Base-by-base conservation (phyloP, 176 grass and related monocot genomes). In the Otatea glauca region DNA sequence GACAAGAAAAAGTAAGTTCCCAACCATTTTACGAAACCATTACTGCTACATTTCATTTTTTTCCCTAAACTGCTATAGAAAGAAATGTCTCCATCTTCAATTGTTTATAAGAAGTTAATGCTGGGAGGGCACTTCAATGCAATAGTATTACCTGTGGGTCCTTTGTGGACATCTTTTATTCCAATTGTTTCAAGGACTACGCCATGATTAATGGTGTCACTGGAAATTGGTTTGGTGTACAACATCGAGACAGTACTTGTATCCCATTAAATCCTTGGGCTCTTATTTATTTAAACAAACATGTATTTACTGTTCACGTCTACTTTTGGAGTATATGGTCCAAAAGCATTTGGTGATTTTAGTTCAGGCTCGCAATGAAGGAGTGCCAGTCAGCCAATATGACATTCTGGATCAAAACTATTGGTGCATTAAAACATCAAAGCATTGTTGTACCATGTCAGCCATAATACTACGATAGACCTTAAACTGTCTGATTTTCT, bases 1-100 rank as follows among this genome's bases (percentile, higher is more conserved):
- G 95, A 97, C 79, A 97, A 97, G 91, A 97, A 97, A 87, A 97
- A 97, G 95, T 97, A 18, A 76, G 92, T 91, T 75, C 37, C n/a
- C 47, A 63, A 70, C 43, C 16, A 74, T 64, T 71, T 50, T 66
- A 42, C 4, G 3, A n/a, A 59, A 50, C 3, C 49, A 25, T 75
- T 25, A 39, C 54, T 0, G 8, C 5, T 24, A 12, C 44, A 20
- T 50, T 34, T 44, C 7, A 8, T 35, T 37, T 37, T 37, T 37
- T 39, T 47, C 1, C 11, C 13, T n/a, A n/a, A 24, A 5, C 27
- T 62, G 0, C 1, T 77, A 15, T 65, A 34, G 23, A 55, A 66
- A 89, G 17, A 42, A 38, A 10, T 50, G 65, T 37, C 69, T 21
- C 54, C 81, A 20, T 69, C 0, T 65, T 74, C 54, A 59, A 1